Percentiles rank a stretch among this genome's conserved stretches.
Conservation (phyloP, 1,284 basidiomycete genomes). For the Peniophora sp. region DNA sequence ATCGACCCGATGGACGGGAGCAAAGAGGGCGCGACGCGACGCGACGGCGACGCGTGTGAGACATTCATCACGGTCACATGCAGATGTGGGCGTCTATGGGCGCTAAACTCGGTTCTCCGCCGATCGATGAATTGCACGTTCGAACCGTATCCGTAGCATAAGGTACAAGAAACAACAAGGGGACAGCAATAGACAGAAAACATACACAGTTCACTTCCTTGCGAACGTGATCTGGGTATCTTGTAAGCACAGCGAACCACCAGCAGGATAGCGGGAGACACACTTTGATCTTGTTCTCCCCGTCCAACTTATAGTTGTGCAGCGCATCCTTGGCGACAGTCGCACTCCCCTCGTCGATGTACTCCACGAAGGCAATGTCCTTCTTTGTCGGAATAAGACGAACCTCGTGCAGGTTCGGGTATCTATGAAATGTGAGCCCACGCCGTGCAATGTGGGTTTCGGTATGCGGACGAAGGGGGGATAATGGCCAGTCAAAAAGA, state of each 20-base stretch:
- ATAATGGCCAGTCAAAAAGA: too few relatives aligned
- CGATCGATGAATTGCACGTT: too few relatives aligned
- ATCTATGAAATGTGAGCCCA: slow-evolving; percentile 37
- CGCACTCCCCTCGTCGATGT: slow-evolving; percentile 83
- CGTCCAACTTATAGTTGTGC: slow-evolving; percentile 94
- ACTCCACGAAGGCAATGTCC: slow-evolving; percentile 97
- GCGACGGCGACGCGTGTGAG: too few relatives aligned
- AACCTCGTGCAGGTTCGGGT: slow-evolving; percentile 90
- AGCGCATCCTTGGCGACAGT: slow-evolving; percentile 87
- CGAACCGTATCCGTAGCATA: too few relatives aligned
- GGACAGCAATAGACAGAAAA: slow-evolving; percentile 7
- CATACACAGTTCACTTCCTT: slow-evolving; percentile 35
- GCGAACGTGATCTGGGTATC: slow-evolving; percentile 47
- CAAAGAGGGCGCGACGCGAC: too few relatives aligned
- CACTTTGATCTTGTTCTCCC: slow-evolving; percentile 95
- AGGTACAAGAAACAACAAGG: too few relatives aligned
- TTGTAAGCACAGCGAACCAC: slow-evolving; percentile 1
- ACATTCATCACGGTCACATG: too few relatives aligned
- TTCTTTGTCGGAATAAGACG: slow-evolving; percentile 94
- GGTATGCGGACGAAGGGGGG: neutral
- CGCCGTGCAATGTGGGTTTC: slow-evolving; percentile 3
- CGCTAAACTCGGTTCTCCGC: too few relatives aligned
- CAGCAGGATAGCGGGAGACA: slow-evolving; percentile 3
- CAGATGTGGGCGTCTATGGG: too few relatives aligned
- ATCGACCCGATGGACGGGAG: too few relatives aligned